Evolutionary conservation across 495 filamentous ascomycete species (phyloP), one percentile per base, ranked within the genome.

Genomic region (Penicillium coprophilum): DNA sequence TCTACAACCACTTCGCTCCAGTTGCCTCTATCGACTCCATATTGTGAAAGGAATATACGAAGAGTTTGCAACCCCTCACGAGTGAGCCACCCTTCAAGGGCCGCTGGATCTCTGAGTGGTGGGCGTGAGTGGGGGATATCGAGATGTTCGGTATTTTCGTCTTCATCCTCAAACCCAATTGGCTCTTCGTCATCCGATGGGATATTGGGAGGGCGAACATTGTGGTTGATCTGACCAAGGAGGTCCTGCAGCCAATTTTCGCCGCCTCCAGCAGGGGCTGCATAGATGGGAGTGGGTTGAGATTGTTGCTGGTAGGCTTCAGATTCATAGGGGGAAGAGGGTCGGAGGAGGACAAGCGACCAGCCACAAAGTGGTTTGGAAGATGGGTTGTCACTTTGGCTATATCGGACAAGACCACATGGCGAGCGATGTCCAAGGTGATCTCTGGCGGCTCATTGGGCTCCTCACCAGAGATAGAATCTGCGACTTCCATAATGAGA

Each of bases 351-450:
- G 76, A 79, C 12, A 79, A 67, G 20, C 71, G 73, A 23, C 70
- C 72, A 11, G 71, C 68, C 12, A 75, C 69, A 57, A 76, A 79
- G 17, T 67, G 71, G 31, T 56, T 61, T 6, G 76, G 76, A 19
- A 79, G 67, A 59, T 77, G 70, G 15, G 73, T 74, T 12, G 71
- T 79, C 5, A 77, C 76, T 27, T 61, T 66, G 0, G 85, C 88
- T 0, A 81, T 82, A 60, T 92, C 89, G 3, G 89, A 85, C 5
- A 96, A 76, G 46, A 92, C 82, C 20, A 93, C 80, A 67, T 93
- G 89, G 27, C 94, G 82, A 2, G 90, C 91, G 52, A 91, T 82
- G 48, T 86, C 79, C 4, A 83, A 65, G 1, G 84, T 81, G 41
- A 89, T 85, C 27, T 78, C 70, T 3, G 71, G 68, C 11, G 77